Evolutionary conservation across 352 stramenopile genomes (phyloP), one percentile per base, ranked within the genome.

Genomic region (Phytopythium chamaehyphon): DNA sequence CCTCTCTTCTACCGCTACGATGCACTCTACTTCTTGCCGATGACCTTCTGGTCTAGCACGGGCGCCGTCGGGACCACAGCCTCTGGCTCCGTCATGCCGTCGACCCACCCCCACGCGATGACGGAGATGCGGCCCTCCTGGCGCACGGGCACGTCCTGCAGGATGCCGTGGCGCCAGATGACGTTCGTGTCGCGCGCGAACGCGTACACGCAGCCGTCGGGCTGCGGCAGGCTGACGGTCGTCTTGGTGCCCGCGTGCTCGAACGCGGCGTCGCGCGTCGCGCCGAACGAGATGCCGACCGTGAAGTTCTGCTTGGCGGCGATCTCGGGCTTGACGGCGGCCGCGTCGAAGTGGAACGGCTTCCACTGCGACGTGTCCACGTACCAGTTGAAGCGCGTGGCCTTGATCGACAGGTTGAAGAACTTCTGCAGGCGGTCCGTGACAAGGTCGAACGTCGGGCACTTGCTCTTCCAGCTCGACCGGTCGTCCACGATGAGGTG

Each of bases 371-470:
- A 97, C 61, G 88, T 81, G 11, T 97, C 90, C 49, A 88, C 81
- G 75, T 98, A 98, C 91, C 91, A 98, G 71, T 98, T 98, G 59
- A 98, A 98, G 40, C 93, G 81, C 48, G 88, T 97, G n/a, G 90
- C 88, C 50, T 95, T 85, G 40, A 84, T 86, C 31, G 83, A 64
- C 46, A 98, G 73, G 12, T 69, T 62, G 71, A 98, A 98, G 54
- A 97, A 98, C 10, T 80, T 53, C 57, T 84, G 83, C 26, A 98
- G 45, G 16, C 80, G 68, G 57, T 92, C 69, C 60, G 80, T 79
- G 54, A 96, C 68, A 42, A 95, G 57, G 52, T 90, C 67, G 59
- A 93, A 90, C 46, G 78, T 94, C n/a, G 79, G 78, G 49, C 76
- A 88, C 40, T 72, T 76, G 48, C 38, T 57, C 55, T 88, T 88